Conservation (phyloP, 2,329 filamentous ascomycete genomes). For the Fusarium robinianum region DNA sequence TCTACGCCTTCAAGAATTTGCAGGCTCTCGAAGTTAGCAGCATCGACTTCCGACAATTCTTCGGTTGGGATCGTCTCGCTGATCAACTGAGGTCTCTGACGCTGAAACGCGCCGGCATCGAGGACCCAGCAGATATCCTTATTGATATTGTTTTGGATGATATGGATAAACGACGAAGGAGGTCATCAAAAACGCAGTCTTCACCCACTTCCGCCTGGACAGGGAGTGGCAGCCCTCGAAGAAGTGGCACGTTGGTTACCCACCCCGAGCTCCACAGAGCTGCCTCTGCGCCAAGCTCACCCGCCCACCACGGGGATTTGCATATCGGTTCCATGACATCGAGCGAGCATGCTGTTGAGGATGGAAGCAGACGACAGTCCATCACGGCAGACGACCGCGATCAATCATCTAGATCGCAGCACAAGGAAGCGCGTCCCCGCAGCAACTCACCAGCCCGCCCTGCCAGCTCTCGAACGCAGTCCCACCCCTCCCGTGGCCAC, state of each 20-base stretch:
- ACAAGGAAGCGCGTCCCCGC: constrained; percentile 59
- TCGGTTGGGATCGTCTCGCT: constrained; percentile 91
- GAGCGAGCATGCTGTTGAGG: constrained; percentile 55
- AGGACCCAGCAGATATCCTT: constrained; percentile 87
- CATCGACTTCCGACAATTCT: constrained; percentile 95
- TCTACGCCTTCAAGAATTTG: constrained; percentile 97
- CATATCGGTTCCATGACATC: constrained; percentile 63
- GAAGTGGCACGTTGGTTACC: constrained; percentile 63
- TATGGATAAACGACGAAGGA: constrained; percentile 86
- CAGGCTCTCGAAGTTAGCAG: constrained; percentile 92
- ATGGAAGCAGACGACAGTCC: constrained; percentile 47
- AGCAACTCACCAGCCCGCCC: constrained; percentile 85
- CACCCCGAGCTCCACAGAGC: constrained; percentile 71
- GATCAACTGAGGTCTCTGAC: constrained; percentile 91
- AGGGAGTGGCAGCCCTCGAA: constrained; percentile 58
- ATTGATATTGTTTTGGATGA: constrained; percentile 95
- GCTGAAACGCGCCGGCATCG: constrained; percentile 82
- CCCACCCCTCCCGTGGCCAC: constrained; percentile 67
- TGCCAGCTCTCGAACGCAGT: constrained; percentile 72
- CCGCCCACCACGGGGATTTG: constrained; percentile 56
- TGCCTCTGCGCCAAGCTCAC: constrained; percentile 69
- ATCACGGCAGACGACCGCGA: constrained; percentile 54
- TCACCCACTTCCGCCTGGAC: constrained; percentile 77
- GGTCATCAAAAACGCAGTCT: constrained; percentile 83
- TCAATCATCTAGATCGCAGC: constrained; percentile 47